Conservation (phyloP, 441 rosid species). For the Lepidium campestre region DNA sequence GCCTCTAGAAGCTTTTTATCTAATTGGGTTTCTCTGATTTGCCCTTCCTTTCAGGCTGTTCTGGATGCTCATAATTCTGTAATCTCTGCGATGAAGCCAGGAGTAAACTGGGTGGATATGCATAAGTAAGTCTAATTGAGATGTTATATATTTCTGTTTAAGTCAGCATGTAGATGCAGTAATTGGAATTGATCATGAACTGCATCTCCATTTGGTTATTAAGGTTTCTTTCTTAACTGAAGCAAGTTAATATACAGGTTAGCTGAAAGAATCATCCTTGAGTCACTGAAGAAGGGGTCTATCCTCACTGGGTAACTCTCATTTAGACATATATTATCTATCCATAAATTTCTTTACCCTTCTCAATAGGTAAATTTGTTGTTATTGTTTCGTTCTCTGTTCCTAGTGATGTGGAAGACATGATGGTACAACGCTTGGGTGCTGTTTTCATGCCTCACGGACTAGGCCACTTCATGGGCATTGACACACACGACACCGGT, state of each 20-base stretch:
- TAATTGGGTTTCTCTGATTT: constrained; percentile 16
- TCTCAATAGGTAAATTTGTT: constrained; percentile 11
- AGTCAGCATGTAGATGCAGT: constrained; percentile 6
- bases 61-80: constrained; percentile 87
- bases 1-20: background rate
- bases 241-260: constrained; percentile 45
- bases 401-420: constrained; percentile 60
- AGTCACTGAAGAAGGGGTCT: constrained; percentile 62
- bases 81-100: constrained; percentile 79
- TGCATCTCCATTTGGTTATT: background rate
- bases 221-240: constrained; percentile 10
- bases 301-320: constrained; percentile 63
- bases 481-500: constrained; percentile 95
- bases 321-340: constrained; percentile 49
- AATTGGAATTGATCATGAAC: background rate
- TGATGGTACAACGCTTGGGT: constrained; percentile 76
- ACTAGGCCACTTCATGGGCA: constrained; percentile 53
- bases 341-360: constrained; percentile 15
- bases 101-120: constrained; percentile 90
- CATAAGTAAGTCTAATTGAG: constrained; percentile 60
- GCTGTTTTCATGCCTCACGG: constrained; percentile 61
- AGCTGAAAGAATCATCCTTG: constrained; percentile 76
- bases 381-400: constrained; percentile 16
- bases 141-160: constrained; percentile 7
- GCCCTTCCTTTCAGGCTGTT: constrained; percentile 57